Evolutionary conservation across 495 filamentous ascomycete species (phyloP), one percentile per base, ranked within the genome.

Genomic region (Xylaria longipes): DNA sequence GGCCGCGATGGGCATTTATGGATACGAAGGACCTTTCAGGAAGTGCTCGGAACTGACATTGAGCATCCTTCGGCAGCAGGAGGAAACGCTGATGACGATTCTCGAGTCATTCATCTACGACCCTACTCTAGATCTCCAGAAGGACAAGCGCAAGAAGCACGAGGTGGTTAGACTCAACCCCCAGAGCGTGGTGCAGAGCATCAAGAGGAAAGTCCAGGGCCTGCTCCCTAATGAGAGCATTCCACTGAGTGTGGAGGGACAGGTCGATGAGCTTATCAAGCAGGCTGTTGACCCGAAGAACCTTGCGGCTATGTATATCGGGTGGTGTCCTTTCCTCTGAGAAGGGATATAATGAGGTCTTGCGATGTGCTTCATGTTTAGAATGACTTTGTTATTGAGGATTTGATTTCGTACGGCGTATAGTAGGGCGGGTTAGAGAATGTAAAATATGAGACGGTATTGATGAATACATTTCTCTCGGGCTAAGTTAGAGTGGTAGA

Each of bases 71-170:
- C 87, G 97, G 8, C 91, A 94, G 80, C 93, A 97, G 78, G 92
- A 97, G 78, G 96, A 98, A 80, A 96, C 96, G 43, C 83, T 99
- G 65, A 97, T 98, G 92, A 98, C 94, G 15, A 92, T 98, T 35
- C 84, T 99, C 1, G 96, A 98, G 82, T 95, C 97, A 0, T 99
- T 99, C 75, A 85, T 98, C 70, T 92, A 98, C 79, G 96, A 99
- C 79, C 96, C 96, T 12, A 98, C 97, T 43, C 90, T 97, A 35
- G 96, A 99, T 80, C 92, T 99, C 71, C 89, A 97, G 76, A 89
- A 88, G 45, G 89, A 90, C 77, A 95, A 95, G 83, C 87, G 76
- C 58, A 76, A 74, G 72, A 83, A 92, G 83, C 89, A 90, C 73
- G 73, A 79, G 20, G 71, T 83, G 1, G 92, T 97, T 31, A 92